These are phyloP conservation scores for Phytophthora pseudosyringae DNA, from an alignment of 352 stramenopile genomes.

Conservation along the genomic window DNA sequence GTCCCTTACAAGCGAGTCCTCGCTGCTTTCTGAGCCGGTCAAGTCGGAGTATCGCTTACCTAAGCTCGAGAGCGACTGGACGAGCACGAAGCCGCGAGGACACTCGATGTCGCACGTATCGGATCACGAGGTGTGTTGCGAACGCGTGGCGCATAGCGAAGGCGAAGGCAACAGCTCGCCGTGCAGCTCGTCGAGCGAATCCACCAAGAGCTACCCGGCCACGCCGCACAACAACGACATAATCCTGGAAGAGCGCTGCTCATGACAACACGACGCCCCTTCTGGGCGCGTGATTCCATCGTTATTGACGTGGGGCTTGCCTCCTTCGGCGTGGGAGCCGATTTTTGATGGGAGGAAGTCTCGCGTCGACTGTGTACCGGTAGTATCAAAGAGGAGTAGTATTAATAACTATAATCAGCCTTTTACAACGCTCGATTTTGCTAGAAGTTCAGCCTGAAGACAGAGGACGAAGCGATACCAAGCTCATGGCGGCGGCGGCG, in stretches of 20 bases:
- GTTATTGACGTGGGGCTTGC: slow-evolving; percentile 21
- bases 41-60: slow-evolving; percentile 41
- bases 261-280: slow-evolving; percentile 35
- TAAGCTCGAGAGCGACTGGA: slow-evolving; percentile 44
- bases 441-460: not conserved
- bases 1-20: slow-evolving; percentile 34
- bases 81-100: slow-evolving; percentile 46
- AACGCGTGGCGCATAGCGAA: slow-evolving; percentile 46
- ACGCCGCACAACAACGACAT: slow-evolving; percentile 29
- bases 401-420: slow-evolving; percentile 34
- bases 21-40: slow-evolving; percentile 10
- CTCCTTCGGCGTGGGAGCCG: slow-evolving; percentile 13
- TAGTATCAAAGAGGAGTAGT: slow-evolving; percentile 12
- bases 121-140: slow-evolving; percentile 35
- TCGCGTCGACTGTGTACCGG: slow-evolving; percentile 13
- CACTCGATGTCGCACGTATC: slow-evolving; percentile 56
- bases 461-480: not conserved
- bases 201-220: slow-evolving; percentile 26
- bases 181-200: slow-evolving; percentile 38
- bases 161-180: slow-evolving; percentile 52
- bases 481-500: not conserved
- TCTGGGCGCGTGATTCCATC: slow-evolving; percentile 23
- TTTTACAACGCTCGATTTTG: not conserved
- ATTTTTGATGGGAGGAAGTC: slow-evolving; percentile 19
- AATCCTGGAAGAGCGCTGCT: slow-evolving; percentile 35